Evolutionary conservation across 2,329 filamentous ascomycete genomes (phyloP).

Genomic region (Aspergillus floridensis): DNA sequence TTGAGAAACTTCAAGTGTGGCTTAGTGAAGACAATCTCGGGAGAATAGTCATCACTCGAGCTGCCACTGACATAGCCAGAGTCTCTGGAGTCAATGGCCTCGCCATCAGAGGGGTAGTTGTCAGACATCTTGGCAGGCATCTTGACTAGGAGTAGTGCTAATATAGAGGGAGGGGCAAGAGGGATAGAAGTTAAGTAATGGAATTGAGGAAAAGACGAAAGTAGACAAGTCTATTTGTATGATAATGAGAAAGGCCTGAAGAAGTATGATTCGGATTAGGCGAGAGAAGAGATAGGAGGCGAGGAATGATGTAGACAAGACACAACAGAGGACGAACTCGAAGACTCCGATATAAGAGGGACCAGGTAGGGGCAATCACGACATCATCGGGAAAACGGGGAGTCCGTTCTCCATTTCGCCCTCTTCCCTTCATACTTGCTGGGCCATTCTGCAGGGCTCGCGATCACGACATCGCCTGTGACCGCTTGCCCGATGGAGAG

Average conservation of each 20-base stretch:
- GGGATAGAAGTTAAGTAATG: conserved; percentile 6
- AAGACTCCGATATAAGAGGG: conserved; percentile 27
- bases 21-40: conserved; percentile 80
- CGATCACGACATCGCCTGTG: conserved; percentile 30
- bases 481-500: conserved; percentile 28
- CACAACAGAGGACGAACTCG: conserved; percentile 18
- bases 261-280: not conserved
- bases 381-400: conserved; percentile 29
- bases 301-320: conserved; percentile 14
- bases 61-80: conserved; percentile 72
- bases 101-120: conserved; percentile 37
- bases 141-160: conserved; percentile 13
- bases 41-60: conserved; percentile 62
- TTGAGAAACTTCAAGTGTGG: conserved; percentile 90
- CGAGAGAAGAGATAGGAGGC: conserved; percentile 9
- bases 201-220: conserved; percentile 1
- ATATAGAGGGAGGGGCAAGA: not conserved
- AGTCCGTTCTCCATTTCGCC: conserved; percentile 22
- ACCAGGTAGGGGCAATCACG: conserved; percentile 29
- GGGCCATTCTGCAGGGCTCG: conserved; percentile 24
- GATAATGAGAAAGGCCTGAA: not conserved
- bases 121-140: conserved; percentile 41
- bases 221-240: conserved; percentile 5
- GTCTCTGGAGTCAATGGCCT: conserved; percentile 41
- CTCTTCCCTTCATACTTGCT: conserved; percentile 22